A percentile compares a stretch with the other conserved stretches of the same genome.
Evolutionary conservation across 2,329 filamentous ascomycete genomes (phyloP).

Genomic region (Apiospora phragmitis): DNA sequence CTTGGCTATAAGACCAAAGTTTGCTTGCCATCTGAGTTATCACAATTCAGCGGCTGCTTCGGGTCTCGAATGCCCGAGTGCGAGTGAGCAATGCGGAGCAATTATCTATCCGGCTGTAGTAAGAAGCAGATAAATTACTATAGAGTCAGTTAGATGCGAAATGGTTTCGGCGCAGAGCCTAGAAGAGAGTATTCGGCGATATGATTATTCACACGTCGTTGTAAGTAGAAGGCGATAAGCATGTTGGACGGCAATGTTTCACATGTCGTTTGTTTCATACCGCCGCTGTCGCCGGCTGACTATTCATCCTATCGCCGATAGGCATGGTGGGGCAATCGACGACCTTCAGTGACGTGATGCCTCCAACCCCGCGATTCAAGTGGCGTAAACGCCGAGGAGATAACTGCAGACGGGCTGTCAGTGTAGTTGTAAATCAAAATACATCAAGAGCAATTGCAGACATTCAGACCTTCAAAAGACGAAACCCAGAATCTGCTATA

Average conservation of each 20-base stretch:
- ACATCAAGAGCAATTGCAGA: background rate
- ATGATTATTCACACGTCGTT: background rate
- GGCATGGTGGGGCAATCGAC: background rate
- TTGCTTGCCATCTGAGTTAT: background rate
- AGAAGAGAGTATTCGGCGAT: background rate
- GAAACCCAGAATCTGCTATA: background rate
- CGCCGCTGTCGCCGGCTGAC: background rate
- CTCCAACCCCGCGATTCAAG: conserved; percentile 1
- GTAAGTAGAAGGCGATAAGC: background rate
- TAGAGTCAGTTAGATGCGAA: background rate
- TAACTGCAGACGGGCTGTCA: background rate
- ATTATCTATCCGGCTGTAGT: background rate
- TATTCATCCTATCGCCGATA: background rate
- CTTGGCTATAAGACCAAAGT: background rate
- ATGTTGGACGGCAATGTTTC: background rate
- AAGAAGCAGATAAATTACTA: background rate
- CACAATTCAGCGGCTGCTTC: background rate
- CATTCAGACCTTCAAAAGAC: background rate
- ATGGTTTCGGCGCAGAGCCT: background rate
- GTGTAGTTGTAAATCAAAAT: background rate
- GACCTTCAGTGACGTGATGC: background rate
- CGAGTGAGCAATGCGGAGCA: background rate
- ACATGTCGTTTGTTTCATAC: background rate
- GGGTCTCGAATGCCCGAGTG: background rate
- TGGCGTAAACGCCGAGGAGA: background rate